Evolutionary conservation across 108 stramenopile genomes (phyloP), one percentile per base, ranked within the genome.

Genomic region (Skeletonema grethae): DNA sequence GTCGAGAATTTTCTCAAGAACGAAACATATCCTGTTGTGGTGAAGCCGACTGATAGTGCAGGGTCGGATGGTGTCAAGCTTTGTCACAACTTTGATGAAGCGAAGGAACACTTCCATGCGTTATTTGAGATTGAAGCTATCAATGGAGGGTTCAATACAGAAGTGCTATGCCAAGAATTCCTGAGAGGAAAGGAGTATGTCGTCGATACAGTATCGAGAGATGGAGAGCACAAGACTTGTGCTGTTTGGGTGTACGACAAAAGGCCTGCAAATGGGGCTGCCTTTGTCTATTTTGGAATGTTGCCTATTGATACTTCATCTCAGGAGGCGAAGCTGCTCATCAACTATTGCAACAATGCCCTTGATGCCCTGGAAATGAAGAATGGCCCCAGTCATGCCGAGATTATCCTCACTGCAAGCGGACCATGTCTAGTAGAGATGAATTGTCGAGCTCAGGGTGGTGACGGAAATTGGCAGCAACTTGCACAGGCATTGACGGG

Each of bases 51-150:
- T 9, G 95, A 94, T 67, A 87, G 83, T 29, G 97, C 98, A 13
- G 98, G 98, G 8, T 90, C 90, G 15, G 98, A 99, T 70, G 96
- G 94, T 41, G 98, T 97, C 13, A 96, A 92, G 72, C 87, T 97
- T 16, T 97, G 96, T 64, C 87, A 89, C 61, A 78, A 86, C 64
- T 79, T 90, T 63, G 94, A 92, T 6, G 97, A 99, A 61, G 96
- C 95, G 12, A 89, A 88, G 63, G 87, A 86, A 25, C 96, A 97
- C 64, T 97, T 95, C 73, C 76, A 88, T 35, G 76, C 80, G n/a
- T 86, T 99, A 30, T 88, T 96, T 78, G 82, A 88, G 18, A 80
- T 87, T 66, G 87, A 90, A 58, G 95, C 94, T 79, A 90, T 89
- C 2, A 90, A 96, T 75, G 97, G 96, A 4, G 91, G 86, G 15